Evolutionary conservation across 257 asterid species (phyloP), one percentile per base, ranked within the genome.

Genomic region (Solanum okadae): DNA sequence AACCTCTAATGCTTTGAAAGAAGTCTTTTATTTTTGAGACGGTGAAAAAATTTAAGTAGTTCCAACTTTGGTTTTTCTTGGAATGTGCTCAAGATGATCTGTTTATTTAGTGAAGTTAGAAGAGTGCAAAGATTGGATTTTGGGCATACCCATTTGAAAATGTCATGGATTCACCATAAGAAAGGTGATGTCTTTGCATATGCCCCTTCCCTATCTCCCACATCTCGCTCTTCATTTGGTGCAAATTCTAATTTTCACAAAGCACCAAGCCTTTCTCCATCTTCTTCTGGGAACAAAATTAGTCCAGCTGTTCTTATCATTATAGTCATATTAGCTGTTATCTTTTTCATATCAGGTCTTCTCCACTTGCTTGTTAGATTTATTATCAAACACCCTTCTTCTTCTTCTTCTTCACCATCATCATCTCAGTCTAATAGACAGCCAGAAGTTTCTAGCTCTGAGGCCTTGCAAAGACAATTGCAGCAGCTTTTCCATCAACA

Each of bases 401-500:
- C 94, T 37, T 85, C 93, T 37, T 89, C 76, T 12, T 89, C 76
- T 14, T 70, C 76, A 29, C 23, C 91, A 29, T 33, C 88, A 2
- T 87, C 93, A 38, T 18, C 88, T 29, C 72, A 88, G 38, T 81
- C 91, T 11, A 87, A 81, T 85, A 42, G 88, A 56, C 85, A 91
- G 76, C 49, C 87, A 15, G 93, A 84, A 25, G 89, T 31, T 52
- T 89, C 94, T 0, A 84, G 70, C 72, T 89, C 93, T 5, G 94
- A 92, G 87, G 89, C 90, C 88, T 88, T 93, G 15, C 93, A 92
- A 76, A 91, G 94, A 76, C 95, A 93, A 88, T 90, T 93, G 72
- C 95, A 91, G 22, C 94, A 92, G 86, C 95, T 93, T 88, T 93
- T 93, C 59, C 88, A 89, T 82, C 86, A 90, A 18, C 93, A 92